Evolutionary conservation across 1,139 yeast genomes (phyloP).

Genomic region (Hansenula sp.): DNA sequence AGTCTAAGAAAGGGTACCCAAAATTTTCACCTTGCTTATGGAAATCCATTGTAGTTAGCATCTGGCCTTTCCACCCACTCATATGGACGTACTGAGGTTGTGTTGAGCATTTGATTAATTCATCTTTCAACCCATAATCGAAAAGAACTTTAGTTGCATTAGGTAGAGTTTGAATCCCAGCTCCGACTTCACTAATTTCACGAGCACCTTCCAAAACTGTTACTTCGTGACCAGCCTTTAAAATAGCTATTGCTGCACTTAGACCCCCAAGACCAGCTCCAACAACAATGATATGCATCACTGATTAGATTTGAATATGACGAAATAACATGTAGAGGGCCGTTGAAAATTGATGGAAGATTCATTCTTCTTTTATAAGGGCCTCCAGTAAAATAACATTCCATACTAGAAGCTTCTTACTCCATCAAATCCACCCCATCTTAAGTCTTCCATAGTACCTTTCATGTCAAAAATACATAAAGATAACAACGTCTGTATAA

Average conservation of each 20-base stretch:
- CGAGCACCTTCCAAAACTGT: constrained; percentile 32
- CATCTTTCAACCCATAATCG: constrained; percentile 25
- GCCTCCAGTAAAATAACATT: too few relatives aligned
- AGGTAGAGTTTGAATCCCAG: constrained; percentile 37
- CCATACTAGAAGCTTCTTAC: too few relatives aligned
- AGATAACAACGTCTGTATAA: too few relatives aligned
- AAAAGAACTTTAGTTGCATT: constrained; percentile 26
- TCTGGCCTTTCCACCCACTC: constrained; percentile 26
- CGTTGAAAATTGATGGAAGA: too few relatives aligned
- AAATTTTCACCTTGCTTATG: constrained; percentile 19
- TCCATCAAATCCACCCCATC: too few relatives aligned
- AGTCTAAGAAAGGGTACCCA: constrained; percentile 24
- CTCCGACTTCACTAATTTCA: constrained; percentile 36
- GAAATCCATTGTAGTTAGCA: constrained; percentile 9
- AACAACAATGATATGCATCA: constrained; percentile 24
- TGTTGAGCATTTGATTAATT: constrained; percentile 22
- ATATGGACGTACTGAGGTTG: constrained; percentile 26
- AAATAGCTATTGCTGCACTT: constrained; percentile 31
- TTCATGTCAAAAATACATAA: too few relatives aligned
- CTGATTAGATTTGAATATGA: background rate
- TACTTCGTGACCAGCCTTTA: constrained; percentile 32
- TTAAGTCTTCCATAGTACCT: too few relatives aligned
- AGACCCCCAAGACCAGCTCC: constrained; percentile 40
- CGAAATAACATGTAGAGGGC: too few relatives aligned
- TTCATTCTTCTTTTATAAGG: too few relatives aligned